These are phyloP conservation scores for Plantago coronopus DNA, from an alignment of 305 asterid species.

Conservation along the genomic window DNA sequence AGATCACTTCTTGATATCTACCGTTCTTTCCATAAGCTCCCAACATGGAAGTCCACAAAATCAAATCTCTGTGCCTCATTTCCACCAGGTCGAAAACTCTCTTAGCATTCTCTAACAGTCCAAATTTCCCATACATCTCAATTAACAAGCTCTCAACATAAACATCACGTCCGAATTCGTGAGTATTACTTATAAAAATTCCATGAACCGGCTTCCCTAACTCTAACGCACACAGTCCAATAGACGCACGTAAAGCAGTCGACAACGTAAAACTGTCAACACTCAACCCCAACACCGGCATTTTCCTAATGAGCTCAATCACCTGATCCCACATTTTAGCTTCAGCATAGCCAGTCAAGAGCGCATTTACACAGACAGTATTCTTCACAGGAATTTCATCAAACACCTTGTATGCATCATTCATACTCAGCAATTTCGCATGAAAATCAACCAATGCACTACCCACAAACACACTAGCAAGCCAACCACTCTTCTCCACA, in stretches of 20 bases:
- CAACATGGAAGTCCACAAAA: constrained; percentile 81
- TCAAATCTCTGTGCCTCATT: constrained; percentile 44
- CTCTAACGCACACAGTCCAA: constrained; percentile 49
- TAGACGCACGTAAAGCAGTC: constrained; percentile 58
- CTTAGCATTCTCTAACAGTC: constrained; percentile 46
- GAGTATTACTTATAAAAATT: constrained; percentile 33
- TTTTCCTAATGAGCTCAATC: constrained; percentile 40
- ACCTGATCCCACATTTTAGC: constrained; percentile 64
- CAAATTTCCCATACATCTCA: constrained; percentile 87
- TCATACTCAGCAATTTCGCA: constrained; percentile 28
- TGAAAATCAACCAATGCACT: constrained; percentile 60
- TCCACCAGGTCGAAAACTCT: constrained; percentile 44
- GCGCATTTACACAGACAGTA: constrained; percentile 67
- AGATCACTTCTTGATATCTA: constrained; percentile 42
- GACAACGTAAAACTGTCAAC: constrained; percentile 57
- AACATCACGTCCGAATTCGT: constrained; percentile 44
- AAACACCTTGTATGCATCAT: constrained; percentile 48
- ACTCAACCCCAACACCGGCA: constrained; percentile 39
- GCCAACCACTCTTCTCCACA: constrained; percentile 66
- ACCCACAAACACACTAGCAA: constrained; percentile 70
- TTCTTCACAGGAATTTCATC: constrained; percentile 78
- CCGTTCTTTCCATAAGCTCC: constrained; percentile 71
- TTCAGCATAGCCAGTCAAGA: constrained; percentile 65
- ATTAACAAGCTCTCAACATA: constrained; percentile 68
- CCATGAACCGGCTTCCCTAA: constrained; percentile 71